phyloP scores from a whole-genome alignment of 2,329 filamentous ascomycete genomes.

The Zasmidium cellare region DNA sequence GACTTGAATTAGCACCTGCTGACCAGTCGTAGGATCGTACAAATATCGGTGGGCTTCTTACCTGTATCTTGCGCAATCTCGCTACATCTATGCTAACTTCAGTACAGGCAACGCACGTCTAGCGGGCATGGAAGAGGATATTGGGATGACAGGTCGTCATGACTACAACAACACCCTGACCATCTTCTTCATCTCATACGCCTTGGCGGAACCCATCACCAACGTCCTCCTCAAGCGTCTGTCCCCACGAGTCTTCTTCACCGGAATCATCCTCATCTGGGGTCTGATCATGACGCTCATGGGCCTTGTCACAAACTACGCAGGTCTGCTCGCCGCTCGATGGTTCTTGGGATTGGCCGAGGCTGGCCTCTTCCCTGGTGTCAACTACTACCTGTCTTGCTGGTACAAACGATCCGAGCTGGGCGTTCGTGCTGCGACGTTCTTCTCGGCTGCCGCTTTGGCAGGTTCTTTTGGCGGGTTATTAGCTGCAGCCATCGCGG shows the following conservation, averaged over 20 bases:
- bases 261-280: slow-evolving; percentile 75
- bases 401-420: slow-evolving; percentile 83
- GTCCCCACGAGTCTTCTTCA: slow-evolving; percentile 70
- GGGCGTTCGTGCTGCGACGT: slow-evolving; percentile 64
- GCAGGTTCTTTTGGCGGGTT: slow-evolving; percentile 77
- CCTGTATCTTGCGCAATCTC: slow-evolving; percentile 10
- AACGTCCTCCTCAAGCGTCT: slow-evolving; percentile 77
- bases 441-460: slow-evolving; percentile 80
- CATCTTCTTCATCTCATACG: slow-evolving; percentile 86
- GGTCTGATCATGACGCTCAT: slow-evolving; percentile 43
- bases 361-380: slow-evolving; percentile 10
- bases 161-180: slow-evolving; percentile 76
- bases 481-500: slow-evolving; percentile 68
- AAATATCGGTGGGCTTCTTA: slow-evolving; percentile 65
- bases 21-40: no score
- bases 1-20: no score
- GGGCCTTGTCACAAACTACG: slow-evolving; percentile 29
- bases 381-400: slow-evolving; percentile 67
- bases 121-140: slow-evolving; percentile 55
- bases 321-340: slow-evolving; percentile 30
- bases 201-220: slow-evolving; percentile 74
- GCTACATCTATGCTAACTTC: neutral
- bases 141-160: slow-evolving; percentile 59
- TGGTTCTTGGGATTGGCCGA: slow-evolving; percentile 36
- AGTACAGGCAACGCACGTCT: slow-evolving; percentile 60